A percentile compares a stretch with the other conserved stretches of the same genome.
Evolutionary conservation across 2,329 filamentous ascomycete genomes (phyloP).

Genomic region (Clathrospora elynae): DNA sequence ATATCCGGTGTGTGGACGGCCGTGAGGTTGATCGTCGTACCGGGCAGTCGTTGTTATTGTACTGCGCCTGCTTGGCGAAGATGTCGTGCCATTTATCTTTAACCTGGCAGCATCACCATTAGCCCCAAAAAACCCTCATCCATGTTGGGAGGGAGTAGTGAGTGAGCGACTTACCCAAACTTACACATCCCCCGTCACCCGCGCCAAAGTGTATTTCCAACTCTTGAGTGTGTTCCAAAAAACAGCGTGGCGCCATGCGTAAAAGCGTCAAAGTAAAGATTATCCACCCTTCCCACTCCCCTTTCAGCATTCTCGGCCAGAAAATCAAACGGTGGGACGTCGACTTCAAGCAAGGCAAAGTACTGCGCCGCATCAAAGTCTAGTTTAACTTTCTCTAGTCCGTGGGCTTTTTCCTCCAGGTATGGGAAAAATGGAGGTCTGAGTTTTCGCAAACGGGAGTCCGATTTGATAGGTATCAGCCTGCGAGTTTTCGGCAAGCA

Average conservation of each 20-base stretch:
- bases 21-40: neutral
- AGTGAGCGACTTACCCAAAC: too few relatives aligned
- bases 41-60: neutral
- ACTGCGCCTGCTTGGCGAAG: constrained; percentile 1
- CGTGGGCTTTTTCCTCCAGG: too few relatives aligned
- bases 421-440: too few relatives aligned
- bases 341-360: constrained; percentile 21
- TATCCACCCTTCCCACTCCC: too few relatives aligned
- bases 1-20: constrained; percentile 2
- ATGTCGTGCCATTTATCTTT: constrained; percentile 20
- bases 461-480: too few relatives aligned
- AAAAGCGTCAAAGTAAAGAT: neutral
- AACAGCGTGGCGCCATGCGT: constrained; percentile 6
- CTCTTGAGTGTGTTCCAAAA: constrained; percentile 7
- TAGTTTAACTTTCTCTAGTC: constrained; percentile 21
- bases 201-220: constrained; percentile 14
- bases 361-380: constrained; percentile 14
- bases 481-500: too few relatives aligned
- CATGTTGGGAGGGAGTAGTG: too few relatives aligned
- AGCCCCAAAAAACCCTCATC: too few relatives aligned
- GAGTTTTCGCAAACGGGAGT: too few relatives aligned
- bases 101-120: too few relatives aligned
- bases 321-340: constrained; percentile 17
- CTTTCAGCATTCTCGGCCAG: neutral
- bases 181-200: constrained; percentile 19